Evolutionary conservation across 306 rosid species (phyloP).

Genomic region (Sicyos baderoa): DNA sequence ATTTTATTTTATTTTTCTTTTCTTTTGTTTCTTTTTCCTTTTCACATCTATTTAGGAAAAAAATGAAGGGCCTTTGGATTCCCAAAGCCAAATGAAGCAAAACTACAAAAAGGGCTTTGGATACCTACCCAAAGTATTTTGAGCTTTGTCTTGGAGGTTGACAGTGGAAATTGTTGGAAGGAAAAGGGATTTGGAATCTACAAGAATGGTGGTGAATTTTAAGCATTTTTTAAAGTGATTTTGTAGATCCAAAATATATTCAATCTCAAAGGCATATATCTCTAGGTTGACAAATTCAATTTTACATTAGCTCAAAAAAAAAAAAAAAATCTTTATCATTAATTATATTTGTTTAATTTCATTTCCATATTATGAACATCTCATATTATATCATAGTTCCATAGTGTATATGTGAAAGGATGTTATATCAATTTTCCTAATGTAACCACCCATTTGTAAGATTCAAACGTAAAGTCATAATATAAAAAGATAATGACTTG

Average conservation of each 20-base stretch:
- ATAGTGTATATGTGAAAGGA: background rate
- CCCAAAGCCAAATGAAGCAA: conserved; percentile 1
- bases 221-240: background rate
- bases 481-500: too few species aligned
- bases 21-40: background rate
- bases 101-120: conserved; percentile 11
- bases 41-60: background rate
- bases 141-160: background rate
- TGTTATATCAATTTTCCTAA: background rate
- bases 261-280: too few species aligned
- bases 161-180: background rate
- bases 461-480: background rate
- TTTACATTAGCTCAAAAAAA: background rate
- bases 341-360: too few species aligned
- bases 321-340: background rate
- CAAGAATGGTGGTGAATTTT: background rate
- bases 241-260: background rate
- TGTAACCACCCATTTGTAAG: too few species aligned
- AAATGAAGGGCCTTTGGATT: conserved; percentile 14
- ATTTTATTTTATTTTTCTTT: background rate
- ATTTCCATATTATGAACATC: too few species aligned
- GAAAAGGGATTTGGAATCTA: background rate
- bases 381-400: background rate
- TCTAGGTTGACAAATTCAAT: background rate
- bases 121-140: background rate